Evolutionary conservation across 2,329 filamentous ascomycete genomes (phyloP).

Genomic region (Achaetomium macrosporum): DNA sequence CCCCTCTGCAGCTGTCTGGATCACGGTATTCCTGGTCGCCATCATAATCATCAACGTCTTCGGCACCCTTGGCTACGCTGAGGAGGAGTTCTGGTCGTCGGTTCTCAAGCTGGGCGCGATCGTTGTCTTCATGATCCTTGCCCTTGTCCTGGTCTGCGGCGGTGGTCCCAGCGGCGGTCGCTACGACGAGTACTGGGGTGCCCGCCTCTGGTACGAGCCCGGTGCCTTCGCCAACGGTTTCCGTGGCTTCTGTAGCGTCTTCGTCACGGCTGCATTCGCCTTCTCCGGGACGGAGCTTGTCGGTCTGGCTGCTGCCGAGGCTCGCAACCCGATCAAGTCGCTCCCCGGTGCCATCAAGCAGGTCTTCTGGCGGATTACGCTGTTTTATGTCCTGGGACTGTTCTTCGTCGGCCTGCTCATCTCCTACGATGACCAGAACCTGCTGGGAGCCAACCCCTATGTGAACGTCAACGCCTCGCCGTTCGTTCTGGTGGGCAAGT

Average conservation of each 20-base stretch:
- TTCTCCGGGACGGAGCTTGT: slow-evolving; percentile 65
- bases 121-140: slow-evolving; percentile 57
- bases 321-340: slow-evolving; percentile 59
- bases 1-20: slow-evolving; percentile 38
- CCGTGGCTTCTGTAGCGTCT: slow-evolving; percentile 62
- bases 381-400: slow-evolving; percentile 46
- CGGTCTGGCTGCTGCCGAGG: slow-evolving; percentile 64
- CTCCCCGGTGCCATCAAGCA: slow-evolving; percentile 77
- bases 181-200: slow-evolving; percentile 40
- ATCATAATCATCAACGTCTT: slow-evolving; percentile 50
- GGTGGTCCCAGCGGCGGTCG: slow-evolving; percentile 44
- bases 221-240: slow-evolving; percentile 62
- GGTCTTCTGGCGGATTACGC: slow-evolving; percentile 50
- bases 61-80: slow-evolving; percentile 47
- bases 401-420: slow-evolving; percentile 44
- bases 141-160: slow-evolving; percentile 51
- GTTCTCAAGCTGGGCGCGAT: slow-evolving; percentile 52
- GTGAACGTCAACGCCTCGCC: slow-evolving; percentile 39
- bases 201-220: slow-evolving; percentile 38
- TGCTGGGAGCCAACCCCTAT: slow-evolving; percentile 43
- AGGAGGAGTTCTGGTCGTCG: slow-evolving; percentile 52
- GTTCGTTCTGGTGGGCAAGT: slow-evolving; percentile 45
- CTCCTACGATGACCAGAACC: slow-evolving; percentile 36
- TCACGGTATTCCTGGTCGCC: slow-evolving; percentile 45
- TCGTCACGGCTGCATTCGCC: slow-evolving; percentile 64